These are phyloP conservation scores for Aspergillus luchuensis DNA, from an alignment of 2,329 filamentous ascomycete species.

Conservation along the genomic window DNA sequence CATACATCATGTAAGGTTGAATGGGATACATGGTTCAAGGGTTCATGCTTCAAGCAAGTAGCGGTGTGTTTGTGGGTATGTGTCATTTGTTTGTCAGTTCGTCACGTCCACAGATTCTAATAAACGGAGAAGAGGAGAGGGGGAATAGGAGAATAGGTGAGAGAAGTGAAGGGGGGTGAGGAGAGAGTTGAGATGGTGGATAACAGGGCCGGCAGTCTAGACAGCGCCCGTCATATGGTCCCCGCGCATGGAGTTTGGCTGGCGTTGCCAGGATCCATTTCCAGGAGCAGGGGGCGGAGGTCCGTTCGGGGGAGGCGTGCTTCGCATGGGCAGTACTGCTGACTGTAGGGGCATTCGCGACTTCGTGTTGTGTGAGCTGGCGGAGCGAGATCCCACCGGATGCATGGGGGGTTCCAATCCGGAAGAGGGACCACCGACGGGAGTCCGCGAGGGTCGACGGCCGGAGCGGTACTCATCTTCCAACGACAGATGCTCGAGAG, in stretches of 20 bases:
- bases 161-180: not conserved
- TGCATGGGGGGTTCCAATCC: conserved; percentile 42
- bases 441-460: conserved; percentile 32
- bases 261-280: conserved; percentile 29
- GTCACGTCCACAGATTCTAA: conserved; percentile 1
- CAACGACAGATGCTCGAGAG: conserved; percentile 48
- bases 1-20: not conserved
- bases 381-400: conserved; percentile 42
- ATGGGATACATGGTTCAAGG: conserved; percentile 19
- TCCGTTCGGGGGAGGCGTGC: conserved; percentile 59
- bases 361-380: conserved; percentile 41
- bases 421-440: conserved; percentile 39
- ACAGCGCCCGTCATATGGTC: conserved; percentile 20
- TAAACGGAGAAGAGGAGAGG: too few species aligned
- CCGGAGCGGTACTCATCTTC: conserved; percentile 36
- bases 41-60: conserved; percentile 13
- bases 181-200: too few species aligned
- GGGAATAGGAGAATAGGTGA: not conserved
- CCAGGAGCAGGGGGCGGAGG: conserved; percentile 61
- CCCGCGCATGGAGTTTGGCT: conserved; percentile 25
- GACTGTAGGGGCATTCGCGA: conserved; percentile 45
- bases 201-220: not conserved
- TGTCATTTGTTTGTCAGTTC: conserved; percentile 1
- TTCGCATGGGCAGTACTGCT: conserved; percentile 66
- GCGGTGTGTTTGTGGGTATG: not conserved